phyloP scores from a whole-genome alignment of 169 alveolate genomes.

The Plasmodium gonderi region DNA sequence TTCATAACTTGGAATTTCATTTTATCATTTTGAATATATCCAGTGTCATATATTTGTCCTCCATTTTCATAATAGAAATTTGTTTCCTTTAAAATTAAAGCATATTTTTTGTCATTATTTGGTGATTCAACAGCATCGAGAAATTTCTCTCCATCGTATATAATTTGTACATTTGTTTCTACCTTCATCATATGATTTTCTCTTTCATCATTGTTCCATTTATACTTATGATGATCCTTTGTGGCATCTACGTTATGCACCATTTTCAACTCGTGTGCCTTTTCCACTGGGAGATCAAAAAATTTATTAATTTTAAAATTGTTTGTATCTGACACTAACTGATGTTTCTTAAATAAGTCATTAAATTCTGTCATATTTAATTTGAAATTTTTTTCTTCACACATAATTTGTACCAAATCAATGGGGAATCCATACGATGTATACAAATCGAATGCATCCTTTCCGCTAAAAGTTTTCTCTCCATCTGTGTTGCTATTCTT shows the following conservation, averaged over 20 bases:
- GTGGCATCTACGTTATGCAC: conserved; percentile 61
- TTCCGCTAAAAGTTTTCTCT: conserved; percentile 77
- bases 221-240: conserved; percentile 79
- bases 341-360: conserved; percentile 84
- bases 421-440: conserved; percentile 95
- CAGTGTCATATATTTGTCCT: conserved; percentile 88
- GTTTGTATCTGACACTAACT: conserved; percentile 85
- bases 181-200: conserved; percentile 5
- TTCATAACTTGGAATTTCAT: conserved; percentile 85
- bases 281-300: conserved; percentile 82
- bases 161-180: conserved; percentile 79
- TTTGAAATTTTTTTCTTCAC: conserved; percentile 87
- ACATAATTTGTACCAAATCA: conserved; percentile 94
- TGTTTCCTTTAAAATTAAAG: conserved; percentile 88
- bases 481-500: background rate
- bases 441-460: conserved; percentile 90
- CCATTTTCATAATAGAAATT: conserved; percentile 92
- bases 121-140: conserved; percentile 22
- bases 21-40: conserved; percentile 66
- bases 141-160: conserved; percentile 83
- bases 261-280: conserved; percentile 74
- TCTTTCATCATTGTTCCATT: conserved; percentile 73
- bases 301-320: conserved; percentile 74
- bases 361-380: conserved; percentile 89
- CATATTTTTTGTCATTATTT: conserved; percentile 73